Base-by-base conservation (phyloP, 73 alveolate genomes). In the Uronychia setigera region DNA sequence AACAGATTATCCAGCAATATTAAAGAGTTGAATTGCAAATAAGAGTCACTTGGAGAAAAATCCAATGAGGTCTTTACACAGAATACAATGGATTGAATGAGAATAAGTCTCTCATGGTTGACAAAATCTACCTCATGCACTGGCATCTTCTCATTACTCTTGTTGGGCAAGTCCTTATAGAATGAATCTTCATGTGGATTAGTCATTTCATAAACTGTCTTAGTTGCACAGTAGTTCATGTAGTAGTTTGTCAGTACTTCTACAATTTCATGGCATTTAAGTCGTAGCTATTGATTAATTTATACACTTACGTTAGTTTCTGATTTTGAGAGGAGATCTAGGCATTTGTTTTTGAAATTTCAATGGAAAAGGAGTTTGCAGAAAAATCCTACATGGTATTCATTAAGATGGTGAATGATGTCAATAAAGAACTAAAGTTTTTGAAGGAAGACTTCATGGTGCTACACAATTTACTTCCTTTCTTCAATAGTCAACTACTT, bases 251-350 rank as follows among this genome's bases (percentile, higher is more conserved):
- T 27, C 30, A 88, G 78, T 0, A 80, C 59, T 35, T 90, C 95
- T 1, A 90, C 30, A 0, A 90, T 85, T 32, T 90, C 95, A 76
- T 90, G 95, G 82, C 92, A 77, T 80, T 90, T 90, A 67, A 90
- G 29, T 75, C 95, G 85, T 29, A 90, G 58, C 33, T 34, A 32
- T n/a, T n/a, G n/a, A n/a, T n/a, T n/a, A 19, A 46, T 5, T 46
- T 5, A 46, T 19, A 19, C 67, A 5, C 67, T 46, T 46, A 46
- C 67, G n/a, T 46, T 46, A 0, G 78, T 75, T 32, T 90, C 91
- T 33, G 91, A 92, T 76, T 84, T 85, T 28, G 74, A 25, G 0
- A 90, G 78, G 28, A 90, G 77, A 0, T 26, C 59, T 14, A 90
- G 78, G 25, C 84, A 31, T 27, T 34, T 83, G 26, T 46, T 27